Conservation (phyloP, 768 basidiomycete genomes). For the Lactarius hengduanensis region DNA sequence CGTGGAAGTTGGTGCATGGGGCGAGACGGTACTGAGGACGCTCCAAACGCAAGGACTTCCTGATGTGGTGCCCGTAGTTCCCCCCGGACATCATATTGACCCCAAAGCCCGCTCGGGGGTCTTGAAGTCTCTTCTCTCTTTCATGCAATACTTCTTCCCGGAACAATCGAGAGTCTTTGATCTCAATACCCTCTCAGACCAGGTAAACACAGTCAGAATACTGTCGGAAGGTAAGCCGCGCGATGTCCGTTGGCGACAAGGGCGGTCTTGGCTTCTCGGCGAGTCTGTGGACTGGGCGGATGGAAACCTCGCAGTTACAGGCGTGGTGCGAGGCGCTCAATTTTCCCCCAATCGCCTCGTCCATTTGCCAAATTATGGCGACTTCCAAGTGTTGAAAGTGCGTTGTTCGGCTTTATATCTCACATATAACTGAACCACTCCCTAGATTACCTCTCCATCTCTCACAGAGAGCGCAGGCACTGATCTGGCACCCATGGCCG, state of each 20-base stretch:
- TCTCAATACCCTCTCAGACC: conserved; percentile 60
- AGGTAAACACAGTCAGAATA: conserved; percentile 67
- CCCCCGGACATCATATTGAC: conserved; percentile 53
- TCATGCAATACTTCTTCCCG: conserved; percentile 94
- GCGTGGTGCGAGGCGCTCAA: conserved; percentile 75
- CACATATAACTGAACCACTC: conserved; percentile 5
- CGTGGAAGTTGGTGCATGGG: conserved; percentile 80
- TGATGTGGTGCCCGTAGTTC: conserved; percentile 72
- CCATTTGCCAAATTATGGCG: conserved; percentile 84
- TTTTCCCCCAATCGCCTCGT: conserved; percentile 83
- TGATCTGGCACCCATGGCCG: conserved; percentile 54
- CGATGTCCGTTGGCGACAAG: conserved; percentile 80
- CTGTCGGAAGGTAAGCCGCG: conserved; percentile 83
- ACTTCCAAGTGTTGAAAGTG: conserved; percentile 83
- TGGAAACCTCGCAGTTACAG: conserved; percentile 71
- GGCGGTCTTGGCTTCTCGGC: conserved; percentile 72
- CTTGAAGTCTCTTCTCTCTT: conserved; percentile 87
- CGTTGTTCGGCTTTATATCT: conserved; percentile 28
- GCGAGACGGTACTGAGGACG: conserved; percentile 82
- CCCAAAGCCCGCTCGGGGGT: conserved; percentile 64
- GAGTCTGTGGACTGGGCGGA: conserved; percentile 64
- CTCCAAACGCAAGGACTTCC: conserved; percentile 91
- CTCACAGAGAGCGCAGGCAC: conserved; percentile 41
- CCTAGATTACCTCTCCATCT: conserved; percentile 70
- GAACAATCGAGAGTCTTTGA: conserved; percentile 75